A percentile compares a stretch with the other conserved stretches of the same genome.
Conservation (phyloP, 257 asterid genomes). For the Solanum pimpinellifolium region DNA sequence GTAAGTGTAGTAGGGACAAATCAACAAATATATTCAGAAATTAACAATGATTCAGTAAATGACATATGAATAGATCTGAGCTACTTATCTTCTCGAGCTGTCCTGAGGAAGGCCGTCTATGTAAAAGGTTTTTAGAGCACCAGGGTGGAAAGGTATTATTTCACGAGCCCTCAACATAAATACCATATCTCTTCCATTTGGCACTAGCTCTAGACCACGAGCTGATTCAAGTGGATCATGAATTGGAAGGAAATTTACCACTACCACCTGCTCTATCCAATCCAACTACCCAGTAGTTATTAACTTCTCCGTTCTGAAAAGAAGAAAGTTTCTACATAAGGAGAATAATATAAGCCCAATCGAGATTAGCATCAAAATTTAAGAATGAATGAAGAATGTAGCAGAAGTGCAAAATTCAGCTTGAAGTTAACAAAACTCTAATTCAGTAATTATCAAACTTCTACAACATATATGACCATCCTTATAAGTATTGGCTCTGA, state of each 20-base stretch:
- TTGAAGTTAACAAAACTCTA: too few species aligned
- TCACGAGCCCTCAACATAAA: not conserved
- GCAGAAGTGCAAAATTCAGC: not conserved
- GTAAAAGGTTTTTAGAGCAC: slow-evolving; percentile 37
- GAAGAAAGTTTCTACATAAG: slow-evolving; percentile 16
- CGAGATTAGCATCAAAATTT: not conserved
- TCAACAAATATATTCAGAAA: not conserved
- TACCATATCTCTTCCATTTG: slow-evolving; percentile 19
- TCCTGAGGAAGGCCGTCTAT: slow-evolving; percentile 47
- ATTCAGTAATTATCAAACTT: too few species aligned
- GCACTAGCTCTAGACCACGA: slow-evolving; percentile 17
- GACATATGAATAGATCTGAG: slow-evolving; percentile 31
- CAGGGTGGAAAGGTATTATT: not conserved
- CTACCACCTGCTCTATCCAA: too few species aligned
- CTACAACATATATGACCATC: too few species aligned
- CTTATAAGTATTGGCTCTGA: too few species aligned
- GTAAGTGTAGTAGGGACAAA: slow-evolving; percentile 11
- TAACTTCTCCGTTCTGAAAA: too few species aligned
- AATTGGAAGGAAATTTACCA: too few species aligned
- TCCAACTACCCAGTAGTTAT: not conserved
- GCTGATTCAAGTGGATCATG: slow-evolving; percentile 2
- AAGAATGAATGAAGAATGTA: too few species aligned
- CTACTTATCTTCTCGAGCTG: slow-evolving; percentile 35
- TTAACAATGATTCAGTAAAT: not conserved
- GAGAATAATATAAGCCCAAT: not conserved